Base-by-base conservation (phyloP, 208 protist species). In the Wallacemonas sp. region DNA sequence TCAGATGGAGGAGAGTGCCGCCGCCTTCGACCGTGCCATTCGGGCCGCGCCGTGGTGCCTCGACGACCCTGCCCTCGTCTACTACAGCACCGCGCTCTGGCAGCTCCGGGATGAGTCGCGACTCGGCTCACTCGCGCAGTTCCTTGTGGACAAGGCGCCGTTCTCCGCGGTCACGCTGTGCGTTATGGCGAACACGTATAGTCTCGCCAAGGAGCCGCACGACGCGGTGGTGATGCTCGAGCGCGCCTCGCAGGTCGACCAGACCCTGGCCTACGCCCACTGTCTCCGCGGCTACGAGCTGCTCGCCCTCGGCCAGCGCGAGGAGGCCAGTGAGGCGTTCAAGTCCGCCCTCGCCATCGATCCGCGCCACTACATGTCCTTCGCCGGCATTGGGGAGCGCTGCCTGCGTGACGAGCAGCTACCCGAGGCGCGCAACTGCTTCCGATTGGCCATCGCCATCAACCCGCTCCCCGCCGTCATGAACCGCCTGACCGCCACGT, bases 1-100 rank as follows among this genome's bases (percentile, higher is more conserved):
- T 29, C 79, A 88, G 67, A 77, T 92, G 34, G 73, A 77, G 63
- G 81, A 76, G 38, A 74, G 79, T 26, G 74, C 74, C 11, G 75
- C 74, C 9, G 71, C 74, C 30, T 94, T 94, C 52, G 75, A 56
- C 39, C 57, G 61, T 11, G 65, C 90, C 21, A 57, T 88, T 12
- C 68, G 65, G 9, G 49, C 48, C 14, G 76, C 76, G 19, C 87
- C 85, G 48, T 93, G 87, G 85, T 72, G 77, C 21, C 65, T 92
- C 21, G 68, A 68, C 3, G 74, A 80, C 56, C 60, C 74, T 17
- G 71, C 80, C 21, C 65, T 94, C n/a, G 65, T 95, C 21, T 97
- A 93, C 77, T 98, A 98, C 74, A 98, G 95, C 63, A 99, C 97
- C 1, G 88, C 97, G 2, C 67, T 99, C 27, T 99, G 98, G 97